These are phyloP conservation scores for Claviceps maximensis DNA, from an alignment of 2,329 filamentous ascomycete genomes.

Conservation along the genomic window DNA sequence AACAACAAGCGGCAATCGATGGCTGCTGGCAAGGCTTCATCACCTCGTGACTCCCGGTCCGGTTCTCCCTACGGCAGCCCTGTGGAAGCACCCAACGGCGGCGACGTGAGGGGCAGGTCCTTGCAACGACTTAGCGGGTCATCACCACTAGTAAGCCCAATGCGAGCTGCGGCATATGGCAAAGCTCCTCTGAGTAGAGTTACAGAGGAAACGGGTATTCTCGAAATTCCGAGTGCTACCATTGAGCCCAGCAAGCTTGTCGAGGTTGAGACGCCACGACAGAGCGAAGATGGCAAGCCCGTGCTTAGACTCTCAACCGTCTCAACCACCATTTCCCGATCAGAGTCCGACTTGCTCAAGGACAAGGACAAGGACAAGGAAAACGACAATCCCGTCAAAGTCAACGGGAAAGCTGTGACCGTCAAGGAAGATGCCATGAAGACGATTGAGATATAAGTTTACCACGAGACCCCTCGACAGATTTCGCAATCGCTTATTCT, in stretches of 20 bases:
- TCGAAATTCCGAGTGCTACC: slow-evolving; percentile 23
- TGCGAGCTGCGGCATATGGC: slow-evolving; percentile 51
- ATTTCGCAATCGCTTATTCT: not conserved
- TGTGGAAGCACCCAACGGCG: slow-evolving; percentile 34
- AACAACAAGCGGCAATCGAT: slow-evolving; percentile 39
- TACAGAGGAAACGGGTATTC: slow-evolving; percentile 48
- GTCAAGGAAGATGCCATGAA: slow-evolving; percentile 41
- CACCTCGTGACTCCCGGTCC: slow-evolving; percentile 34
- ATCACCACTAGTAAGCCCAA: slow-evolving; percentile 51
- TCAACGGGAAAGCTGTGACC: slow-evolving; percentile 31
- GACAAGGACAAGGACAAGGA: slow-evolving; percentile 21
- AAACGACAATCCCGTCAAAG: slow-evolving; percentile 23
- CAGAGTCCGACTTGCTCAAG: slow-evolving; percentile 22
- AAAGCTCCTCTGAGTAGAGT: slow-evolving; percentile 62
- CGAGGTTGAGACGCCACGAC: slow-evolving; percentile 41
- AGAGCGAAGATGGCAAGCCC: slow-evolving; percentile 28
- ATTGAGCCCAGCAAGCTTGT: slow-evolving; percentile 38
- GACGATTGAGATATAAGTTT: slow-evolving; percentile 43
- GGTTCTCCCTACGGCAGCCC: slow-evolving; percentile 54
- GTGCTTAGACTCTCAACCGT: slow-evolving; percentile 14
- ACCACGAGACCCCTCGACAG: not conserved
- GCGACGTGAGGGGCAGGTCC: slow-evolving; percentile 54
- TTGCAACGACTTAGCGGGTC: slow-evolving; percentile 55
- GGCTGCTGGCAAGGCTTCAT: slow-evolving; percentile 27
- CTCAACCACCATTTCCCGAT: slow-evolving; percentile 20